Percentiles rank a stretch among this genome's conserved stretches.
Conservation (phyloP, 2,329 filamentous ascomycete species). For the Xylaria sp. region DNA sequence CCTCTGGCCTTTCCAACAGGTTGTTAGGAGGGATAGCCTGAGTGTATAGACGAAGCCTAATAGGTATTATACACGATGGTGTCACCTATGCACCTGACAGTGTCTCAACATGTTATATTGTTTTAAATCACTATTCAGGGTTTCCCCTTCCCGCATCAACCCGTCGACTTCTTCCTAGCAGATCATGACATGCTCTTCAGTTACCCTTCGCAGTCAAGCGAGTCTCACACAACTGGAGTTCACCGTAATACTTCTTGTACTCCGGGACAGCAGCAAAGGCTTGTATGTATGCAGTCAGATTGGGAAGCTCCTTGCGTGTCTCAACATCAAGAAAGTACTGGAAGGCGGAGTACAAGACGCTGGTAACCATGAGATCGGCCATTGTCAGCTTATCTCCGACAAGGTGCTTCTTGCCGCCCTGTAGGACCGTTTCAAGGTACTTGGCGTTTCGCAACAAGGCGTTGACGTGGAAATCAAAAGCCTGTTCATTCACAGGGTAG, state of each 20-base stretch:
- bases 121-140: background rate
- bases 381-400: slow-evolving; percentile 54
- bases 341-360: slow-evolving; percentile 42
- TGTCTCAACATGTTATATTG: too few species aligned
- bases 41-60: too few species aligned
- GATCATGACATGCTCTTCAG: background rate
- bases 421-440: slow-evolving; percentile 48
- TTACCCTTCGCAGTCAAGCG: background rate
- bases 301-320: slow-evolving; percentile 51
- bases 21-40: too few species aligned
- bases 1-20: too few species aligned
- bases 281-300: slow-evolving; percentile 49
- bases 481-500: slow-evolving; percentile 42
- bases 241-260: slow-evolving; percentile 51
- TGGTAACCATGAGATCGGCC: slow-evolving; percentile 53
- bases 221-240: slow-evolving; percentile 49
- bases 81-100: too few species aligned
- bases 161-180: background rate
- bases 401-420: slow-evolving; percentile 52
- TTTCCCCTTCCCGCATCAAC: background rate
- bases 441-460: slow-evolving; percentile 47
- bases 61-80: too few species aligned
- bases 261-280: slow-evolving; percentile 48
- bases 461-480: slow-evolving; percentile 38
- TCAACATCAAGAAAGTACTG: slow-evolving; percentile 51